Evolutionary conservation across 805 yeast genomes (phyloP).

Genomic region (Saccharomycopsis fodiens): DNA sequence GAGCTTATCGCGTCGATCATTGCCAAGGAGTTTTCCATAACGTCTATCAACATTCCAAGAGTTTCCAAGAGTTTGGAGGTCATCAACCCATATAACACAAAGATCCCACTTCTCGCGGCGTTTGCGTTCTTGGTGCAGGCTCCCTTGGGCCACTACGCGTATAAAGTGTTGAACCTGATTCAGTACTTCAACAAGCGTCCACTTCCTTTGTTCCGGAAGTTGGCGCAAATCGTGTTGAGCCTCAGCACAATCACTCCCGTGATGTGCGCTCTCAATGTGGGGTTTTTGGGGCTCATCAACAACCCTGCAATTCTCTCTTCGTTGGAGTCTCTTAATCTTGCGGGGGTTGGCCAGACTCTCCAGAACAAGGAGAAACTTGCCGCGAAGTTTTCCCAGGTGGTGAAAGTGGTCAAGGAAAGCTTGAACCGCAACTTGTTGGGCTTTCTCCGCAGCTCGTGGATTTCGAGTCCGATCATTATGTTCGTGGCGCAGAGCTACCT

Average conservation of each 20-base stretch:
- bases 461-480: slow-evolving; percentile 46
- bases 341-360: slow-evolving; percentile 18
- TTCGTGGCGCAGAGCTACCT: slow-evolving; percentile 50
- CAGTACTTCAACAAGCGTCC: slow-evolving; percentile 31
- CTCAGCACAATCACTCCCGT: slow-evolving; percentile 51
- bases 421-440: slow-evolving; percentile 37
- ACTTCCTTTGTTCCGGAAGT: slow-evolving; percentile 31
- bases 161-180: slow-evolving; percentile 35
- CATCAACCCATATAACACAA: slow-evolving; percentile 36
- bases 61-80: slow-evolving; percentile 24
- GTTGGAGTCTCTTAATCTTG: background rate
- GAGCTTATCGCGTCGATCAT: slow-evolving; percentile 48
- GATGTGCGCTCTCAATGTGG: slow-evolving; percentile 39
- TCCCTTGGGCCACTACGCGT: slow-evolving; percentile 51
- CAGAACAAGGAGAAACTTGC: slow-evolving; percentile 13
- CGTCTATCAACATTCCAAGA: slow-evolving; percentile 23
- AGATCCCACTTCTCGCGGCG: slow-evolving; percentile 45
- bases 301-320: slow-evolving; percentile 5
- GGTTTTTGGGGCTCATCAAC: slow-evolving; percentile 48
- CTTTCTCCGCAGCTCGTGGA: slow-evolving; percentile 45
- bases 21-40: slow-evolving; percentile 37
- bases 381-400: background rate
- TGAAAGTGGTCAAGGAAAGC: slow-evolving; percentile 22
- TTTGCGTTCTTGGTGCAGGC: slow-evolving; percentile 49
- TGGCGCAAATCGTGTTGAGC: slow-evolving; percentile 44